phyloP scores from a whole-genome alignment of 2,329 filamentous ascomycete genomes.

The Phyllosticta capitalensis region DNA sequence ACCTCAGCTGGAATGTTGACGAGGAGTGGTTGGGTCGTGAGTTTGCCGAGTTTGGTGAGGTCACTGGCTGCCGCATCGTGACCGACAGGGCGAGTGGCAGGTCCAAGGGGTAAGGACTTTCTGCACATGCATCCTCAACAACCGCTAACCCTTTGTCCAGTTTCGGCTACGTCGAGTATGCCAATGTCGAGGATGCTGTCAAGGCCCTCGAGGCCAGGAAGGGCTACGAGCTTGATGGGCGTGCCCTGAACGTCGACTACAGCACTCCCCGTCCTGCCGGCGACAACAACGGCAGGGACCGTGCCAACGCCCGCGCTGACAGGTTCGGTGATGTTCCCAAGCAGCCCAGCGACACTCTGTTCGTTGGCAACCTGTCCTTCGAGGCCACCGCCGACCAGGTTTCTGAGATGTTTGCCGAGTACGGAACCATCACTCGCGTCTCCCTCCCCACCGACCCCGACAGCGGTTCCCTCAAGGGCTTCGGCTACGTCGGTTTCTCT shows the following conservation, averaged over 20 bases:
- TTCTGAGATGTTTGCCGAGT: constrained; percentile 62
- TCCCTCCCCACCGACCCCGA: constrained; percentile 85
- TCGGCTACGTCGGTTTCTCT: constrained; percentile 79
- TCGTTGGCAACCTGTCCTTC: constrained; percentile 86
- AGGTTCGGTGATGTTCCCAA: constrained; percentile 72
- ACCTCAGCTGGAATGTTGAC: constrained; percentile 83
- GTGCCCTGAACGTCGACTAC: constrained; percentile 69
- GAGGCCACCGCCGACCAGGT: constrained; percentile 69
- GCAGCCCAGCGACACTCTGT: constrained; percentile 76
- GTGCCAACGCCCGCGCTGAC: constrained; percentile 48
- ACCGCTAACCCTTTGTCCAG: constrained; percentile 29
- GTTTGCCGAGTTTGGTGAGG: constrained; percentile 69
- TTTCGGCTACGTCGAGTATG: constrained; percentile 89
- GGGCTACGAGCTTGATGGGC: constrained; percentile 63
- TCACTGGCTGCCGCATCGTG: constrained; percentile 67
- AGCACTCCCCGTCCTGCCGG: constrained; percentile 56
- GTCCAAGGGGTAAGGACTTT: constrained; percentile 59
- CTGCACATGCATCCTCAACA: background rate
- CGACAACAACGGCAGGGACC: constrained; percentile 24
- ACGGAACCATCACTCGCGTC: constrained; percentile 64
- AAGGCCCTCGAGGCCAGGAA: constrained; percentile 69
- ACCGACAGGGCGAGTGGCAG: constrained; percentile 71
- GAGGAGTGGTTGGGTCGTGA: constrained; percentile 72
- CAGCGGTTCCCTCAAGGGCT: constrained; percentile 77
- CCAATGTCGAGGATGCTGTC: constrained; percentile 54